These are phyloP conservation scores for Mortierella alpina DNA, from an alignment of 192 early-diverging fungal species.

Conservation along the genomic window DNA sequence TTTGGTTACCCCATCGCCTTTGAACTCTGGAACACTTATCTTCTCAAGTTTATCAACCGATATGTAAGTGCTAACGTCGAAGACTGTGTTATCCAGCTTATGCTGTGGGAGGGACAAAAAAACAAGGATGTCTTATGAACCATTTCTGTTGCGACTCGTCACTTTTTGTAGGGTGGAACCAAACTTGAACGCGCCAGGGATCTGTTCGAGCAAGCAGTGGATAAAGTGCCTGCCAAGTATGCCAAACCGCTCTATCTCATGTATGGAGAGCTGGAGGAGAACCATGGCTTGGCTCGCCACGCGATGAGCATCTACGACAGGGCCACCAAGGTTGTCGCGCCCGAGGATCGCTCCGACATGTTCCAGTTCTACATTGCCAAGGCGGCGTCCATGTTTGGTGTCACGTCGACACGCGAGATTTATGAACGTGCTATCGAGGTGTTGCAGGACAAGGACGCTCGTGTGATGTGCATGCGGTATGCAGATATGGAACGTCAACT, in stretches of 20 bases:
- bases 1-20: slow-evolving; percentile 97
- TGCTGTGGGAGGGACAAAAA: too few species aligned
- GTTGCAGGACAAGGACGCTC: slow-evolving; percentile 83
- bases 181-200: slow-evolving; percentile 94
- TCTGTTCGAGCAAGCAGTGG: slow-evolving; percentile 94
- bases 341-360: slow-evolving; percentile 83
- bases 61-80: slow-evolving; percentile 64
- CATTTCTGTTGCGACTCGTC: neutral
- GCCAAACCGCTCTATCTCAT: slow-evolving; percentile 89
- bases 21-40: slow-evolving; percentile 97
- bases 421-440: slow-evolving; percentile 92
- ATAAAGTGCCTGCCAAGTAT: slow-evolving; percentile 85
- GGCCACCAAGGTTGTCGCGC: slow-evolving; percentile 82
- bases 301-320: slow-evolving; percentile 96
- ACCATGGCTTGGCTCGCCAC: slow-evolving; percentile 88
- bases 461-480: slow-evolving; percentile 84
- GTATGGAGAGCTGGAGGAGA: slow-evolving; percentile 94
- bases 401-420: slow-evolving; percentile 88
- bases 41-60: slow-evolving; percentile 85
- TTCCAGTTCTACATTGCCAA: slow-evolving; percentile 93
- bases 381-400: slow-evolving; percentile 86
- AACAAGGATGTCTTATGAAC: too few species aligned
- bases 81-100: neutral
- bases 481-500: slow-evolving; percentile 88
- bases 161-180: slow-evolving; percentile 66